Percentiles rank a stretch among this genome's conserved stretches.
These are phyloP conservation scores for Phytophthora agathidicida DNA, from an alignment of 352 stramenopile species.

Conservation along the genomic window DNA sequence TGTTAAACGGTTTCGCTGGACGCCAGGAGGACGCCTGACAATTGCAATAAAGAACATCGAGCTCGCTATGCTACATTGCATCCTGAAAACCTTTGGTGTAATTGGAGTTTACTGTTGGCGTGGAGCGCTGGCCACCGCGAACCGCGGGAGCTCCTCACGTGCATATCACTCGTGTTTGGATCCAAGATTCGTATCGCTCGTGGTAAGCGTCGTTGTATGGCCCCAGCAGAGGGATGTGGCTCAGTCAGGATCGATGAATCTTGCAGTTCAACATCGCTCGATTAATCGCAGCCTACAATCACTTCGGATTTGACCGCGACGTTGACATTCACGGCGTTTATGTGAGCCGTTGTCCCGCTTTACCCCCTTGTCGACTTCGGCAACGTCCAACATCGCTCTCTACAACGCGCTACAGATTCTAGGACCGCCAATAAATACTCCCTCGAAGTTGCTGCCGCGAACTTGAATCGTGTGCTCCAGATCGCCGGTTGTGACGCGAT, in stretches of 20 bases:
- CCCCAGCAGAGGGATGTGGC: not conserved
- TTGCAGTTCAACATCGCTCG: conserved; percentile 1
- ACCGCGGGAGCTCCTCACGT: not conserved
- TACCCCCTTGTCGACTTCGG: not conserved
- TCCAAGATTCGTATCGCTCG: conserved; percentile 1
- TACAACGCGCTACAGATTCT: conserved; percentile 1
- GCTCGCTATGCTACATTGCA: too few species aligned
- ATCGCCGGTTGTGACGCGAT: not conserved
- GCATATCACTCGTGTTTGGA: not conserved
- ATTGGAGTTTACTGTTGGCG: too few species aligned
- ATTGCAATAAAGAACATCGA: too few species aligned
- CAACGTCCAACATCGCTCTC: not conserved
- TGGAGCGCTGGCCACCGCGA: too few species aligned
- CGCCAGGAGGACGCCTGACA: too few species aligned
- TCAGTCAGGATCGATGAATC: conserved; percentile 1
- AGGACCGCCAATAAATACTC: conserved; percentile 2
- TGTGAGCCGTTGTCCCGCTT: not conserved
- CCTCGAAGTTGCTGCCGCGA: not conserved
- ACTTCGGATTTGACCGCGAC: not conserved
- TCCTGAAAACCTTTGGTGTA: too few species aligned
- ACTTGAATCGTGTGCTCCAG: not conserved
- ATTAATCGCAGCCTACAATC: too few species aligned
- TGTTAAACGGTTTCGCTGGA: conserved; percentile 2
- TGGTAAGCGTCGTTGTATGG: not conserved
- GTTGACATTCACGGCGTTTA: conserved; percentile 1